Evolutionary conservation across 2,329 filamentous ascomycete species (phyloP), one percentile per base, ranked within the genome.

Genomic region (Arthroderma uncinatum): DNA sequence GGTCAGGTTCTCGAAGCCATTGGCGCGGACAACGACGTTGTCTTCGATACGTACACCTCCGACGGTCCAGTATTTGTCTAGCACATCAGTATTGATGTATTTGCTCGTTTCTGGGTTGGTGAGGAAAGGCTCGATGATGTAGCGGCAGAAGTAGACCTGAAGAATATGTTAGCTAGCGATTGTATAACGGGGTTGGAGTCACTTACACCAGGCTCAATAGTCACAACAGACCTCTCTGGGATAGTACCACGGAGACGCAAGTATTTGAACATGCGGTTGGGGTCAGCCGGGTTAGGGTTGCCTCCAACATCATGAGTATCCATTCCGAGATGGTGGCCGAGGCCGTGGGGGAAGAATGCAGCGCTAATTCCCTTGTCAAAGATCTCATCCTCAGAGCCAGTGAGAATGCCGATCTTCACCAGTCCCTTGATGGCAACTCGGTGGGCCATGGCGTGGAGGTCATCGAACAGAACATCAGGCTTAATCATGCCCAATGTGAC

Each of bases 11-110:
- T 96, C 90, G 65, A 83, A 83, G 0, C 91, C 90, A 23, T 81
- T 76, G 60, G 85, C 78, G 1, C 86, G 93, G 52, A 97, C 83
- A 21, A 93, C 76, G 39, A 97, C 80, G 69, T 92, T 88, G 67
- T 97, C 90, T 74, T 98, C 93, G 60, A 97, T 94, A 50, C 93
- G 81, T 25, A 95, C 89, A 34, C 93, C 93, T 14, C 92, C 93
- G 0, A 97, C 89, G 55, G 85, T 81, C 84, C 90, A 91, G 72
- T 93, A 96, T 64, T 80, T 81, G 10, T 89, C 79, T 39, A 96
- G 71, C 1, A 91, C 86, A 19, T 78, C 73, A 40, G 77, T 74
- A 66, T 95, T 83, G 65, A 96, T 95, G 67, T 83, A 94, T 66
- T 85, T 83, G 56, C 81, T 79, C 66, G 91, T 83, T 52, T 82